phyloP scores from a whole-genome alignment of 257 asterid species.

The Scutellaria minor region DNA sequence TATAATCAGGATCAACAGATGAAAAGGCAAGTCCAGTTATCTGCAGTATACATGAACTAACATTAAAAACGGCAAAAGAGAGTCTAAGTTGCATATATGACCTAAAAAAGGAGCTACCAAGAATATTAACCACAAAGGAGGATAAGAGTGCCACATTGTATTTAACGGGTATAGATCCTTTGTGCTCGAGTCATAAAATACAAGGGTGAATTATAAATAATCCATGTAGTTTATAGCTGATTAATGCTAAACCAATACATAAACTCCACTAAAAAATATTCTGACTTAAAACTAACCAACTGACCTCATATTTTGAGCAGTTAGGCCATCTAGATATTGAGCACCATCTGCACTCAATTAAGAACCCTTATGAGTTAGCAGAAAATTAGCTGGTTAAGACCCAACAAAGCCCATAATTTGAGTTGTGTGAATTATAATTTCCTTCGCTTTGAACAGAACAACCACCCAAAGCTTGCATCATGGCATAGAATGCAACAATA shows the following conservation, averaged over 20 bases:
- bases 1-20: constrained; percentile 70
- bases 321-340: constrained; percentile 75
- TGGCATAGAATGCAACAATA: background rate
- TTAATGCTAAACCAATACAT: too few species aligned
- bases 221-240: too few species aligned
- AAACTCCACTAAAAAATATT: too few species aligned
- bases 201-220: too few species aligned
- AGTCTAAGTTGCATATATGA: background rate
- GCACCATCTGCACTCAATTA: constrained; percentile 68
- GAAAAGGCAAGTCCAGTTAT: constrained; percentile 91
- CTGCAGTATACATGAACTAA: constrained; percentile 47
- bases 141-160: background rate
- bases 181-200: too few species aligned
- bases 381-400: constrained; percentile 2
- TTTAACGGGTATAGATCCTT: too few species aligned
- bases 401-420: background rate
- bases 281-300: constrained; percentile 6
- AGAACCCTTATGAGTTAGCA: constrained; percentile 13
- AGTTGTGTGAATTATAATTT: background rate
- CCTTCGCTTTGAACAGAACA: constrained; percentile 4
- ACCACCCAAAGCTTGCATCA: constrained; percentile 24
- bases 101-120: background rate
- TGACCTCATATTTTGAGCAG: constrained; percentile 92
- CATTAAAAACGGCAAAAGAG: constrained; percentile 15
- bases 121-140: background rate